Evolutionary conservation across 1,139 yeast genomes (phyloP).

Genomic region (Taphrina betulina): DNA sequence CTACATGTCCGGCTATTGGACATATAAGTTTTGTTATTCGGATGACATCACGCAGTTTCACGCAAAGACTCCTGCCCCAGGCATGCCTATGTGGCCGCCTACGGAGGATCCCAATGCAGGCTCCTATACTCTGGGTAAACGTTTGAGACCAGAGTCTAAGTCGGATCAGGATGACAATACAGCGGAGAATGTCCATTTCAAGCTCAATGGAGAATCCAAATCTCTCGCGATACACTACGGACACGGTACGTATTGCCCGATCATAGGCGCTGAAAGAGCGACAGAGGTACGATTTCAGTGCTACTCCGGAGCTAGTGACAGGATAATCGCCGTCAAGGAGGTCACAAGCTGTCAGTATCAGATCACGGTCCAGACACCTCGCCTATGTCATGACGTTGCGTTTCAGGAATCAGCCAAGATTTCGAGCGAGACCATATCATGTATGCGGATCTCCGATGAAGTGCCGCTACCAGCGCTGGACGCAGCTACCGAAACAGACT

Average conservation of each 20-base stretch:
- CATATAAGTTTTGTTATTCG: slow-evolving; percentile 59
- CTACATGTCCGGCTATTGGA: slow-evolving; percentile 57
- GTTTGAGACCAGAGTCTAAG: slow-evolving; percentile 19
- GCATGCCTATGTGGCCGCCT: slow-evolving; percentile 38
- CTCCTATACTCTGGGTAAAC: slow-evolving; percentile 36
- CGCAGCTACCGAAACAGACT: too few relatives aligned
- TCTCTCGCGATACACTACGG: slow-evolving; percentile 56
- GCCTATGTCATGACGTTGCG: slow-evolving; percentile 56
- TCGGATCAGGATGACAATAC: background rate
- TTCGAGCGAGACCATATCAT: slow-evolving; percentile 48
- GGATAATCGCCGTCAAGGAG: slow-evolving; percentile 57
- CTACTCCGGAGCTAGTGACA: slow-evolving; percentile 47
- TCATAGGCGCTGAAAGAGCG: slow-evolving; percentile 62
- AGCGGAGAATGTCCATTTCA: slow-evolving; percentile 40
- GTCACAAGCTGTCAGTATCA: slow-evolving; percentile 70
- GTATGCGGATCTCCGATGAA: slow-evolving; percentile 45
- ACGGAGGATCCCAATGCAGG: slow-evolving; percentile 35
- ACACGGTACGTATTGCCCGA: slow-evolving; percentile 70
- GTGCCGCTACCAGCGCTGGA: slow-evolving; percentile 17
- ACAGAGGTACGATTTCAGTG: slow-evolving; percentile 69
- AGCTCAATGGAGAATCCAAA: slow-evolving; percentile 47
- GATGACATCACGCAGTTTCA: slow-evolving; percentile 62
- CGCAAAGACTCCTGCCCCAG: slow-evolving; percentile 37
- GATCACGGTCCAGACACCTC: slow-evolving; percentile 58
- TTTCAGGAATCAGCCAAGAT: slow-evolving; percentile 51